Base-by-base conservation (phyloP, 1,284 basidiomycete genomes). In the Rhodotorula glutinis region DNA sequence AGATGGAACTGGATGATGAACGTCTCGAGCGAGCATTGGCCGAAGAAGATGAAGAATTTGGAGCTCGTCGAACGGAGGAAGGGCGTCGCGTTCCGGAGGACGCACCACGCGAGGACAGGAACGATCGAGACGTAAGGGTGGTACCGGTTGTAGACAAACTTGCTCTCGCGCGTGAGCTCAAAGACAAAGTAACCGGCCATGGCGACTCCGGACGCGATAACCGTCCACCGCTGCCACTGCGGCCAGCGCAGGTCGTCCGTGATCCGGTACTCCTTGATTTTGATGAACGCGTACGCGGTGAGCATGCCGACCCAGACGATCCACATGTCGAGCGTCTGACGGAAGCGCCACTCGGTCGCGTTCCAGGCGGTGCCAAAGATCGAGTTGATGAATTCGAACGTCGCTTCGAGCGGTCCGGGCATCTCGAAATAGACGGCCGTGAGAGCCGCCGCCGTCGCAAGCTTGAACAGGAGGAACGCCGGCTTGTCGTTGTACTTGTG, bases 301-400 rank as follows among this genome's bases (percentile, higher is more conserved):
- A 92, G 79, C 89, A 93, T 92, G 53, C 92, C 91, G 49, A 83
- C 82, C 80, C 91, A 93, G 41, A 91, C 89, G 74, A 93, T 89
- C 83, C 87, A 92, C 55, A 91, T 82, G 80, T 94, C 92, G 68
- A 94, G 85, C 27, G 84, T 88, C 72, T 92, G 87, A 52, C 91
- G 86, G 83, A 94, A 94, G 3, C 82, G 81, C 90, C 90, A 93
- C 80, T 94, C 91, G 33, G 80, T 82, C 9, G 90, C 87, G 5
- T 87, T 89, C 91, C 91, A 94, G 54, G 83, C 82, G 67, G 92
- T 91, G 59, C 82, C 83, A 80, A 86, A 91, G 43, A 90, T 76
- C 27, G 80, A 80, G 70, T 84, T 82, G 65, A 92, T 81, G 67
- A 88, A 74, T 29, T 80, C 75, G 79, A 94, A 94, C 17, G 88